These are phyloP conservation scores for Tetradesmus obliquus DNA, from an alignment of 139 green algal species.

Conservation along the genomic window DNA sequence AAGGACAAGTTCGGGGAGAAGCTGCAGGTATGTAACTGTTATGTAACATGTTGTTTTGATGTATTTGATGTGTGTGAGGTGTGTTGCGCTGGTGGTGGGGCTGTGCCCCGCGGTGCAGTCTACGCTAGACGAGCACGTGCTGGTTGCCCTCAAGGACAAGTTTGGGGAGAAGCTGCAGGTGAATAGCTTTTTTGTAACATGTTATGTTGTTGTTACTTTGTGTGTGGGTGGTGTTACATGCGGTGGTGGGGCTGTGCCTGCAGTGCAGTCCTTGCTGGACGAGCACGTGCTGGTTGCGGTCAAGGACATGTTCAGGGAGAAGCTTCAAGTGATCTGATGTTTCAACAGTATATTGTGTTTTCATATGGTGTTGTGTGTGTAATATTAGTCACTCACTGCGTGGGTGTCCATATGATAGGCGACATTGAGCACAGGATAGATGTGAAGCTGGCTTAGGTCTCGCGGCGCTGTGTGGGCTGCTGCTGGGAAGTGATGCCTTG, in stretches of 20 bases:
- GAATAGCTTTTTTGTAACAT: too few species aligned
- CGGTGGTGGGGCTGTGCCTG: constrained; percentile 80
- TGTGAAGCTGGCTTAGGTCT: too few species aligned
- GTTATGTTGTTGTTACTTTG: too few species aligned
- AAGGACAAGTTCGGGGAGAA: constrained; percentile 66
- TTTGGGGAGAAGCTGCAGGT: constrained; percentile 53
- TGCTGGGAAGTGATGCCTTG: constrained; percentile 35
- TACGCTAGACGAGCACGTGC: constrained; percentile 83
- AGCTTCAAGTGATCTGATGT: constrained; percentile 48
- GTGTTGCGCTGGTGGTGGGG: constrained; percentile 62
- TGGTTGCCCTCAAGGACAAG: constrained; percentile 70
- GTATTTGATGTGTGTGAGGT: background rate
- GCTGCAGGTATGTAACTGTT: constrained; percentile 23
- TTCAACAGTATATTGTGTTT: too few species aligned
- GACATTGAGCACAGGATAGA: too few species aligned
- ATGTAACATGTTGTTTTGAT: background rate
- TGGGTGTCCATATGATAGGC: too few species aligned
- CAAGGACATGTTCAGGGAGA: constrained; percentile 63
- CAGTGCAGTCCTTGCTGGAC: constrained; percentile 69
- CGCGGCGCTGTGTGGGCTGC: background rate
- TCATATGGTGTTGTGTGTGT: too few species aligned
- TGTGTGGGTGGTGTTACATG: too few species aligned
- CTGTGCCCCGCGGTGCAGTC: constrained; percentile 79
- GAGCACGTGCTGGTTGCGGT: constrained; percentile 78
- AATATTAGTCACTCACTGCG: too few species aligned